phyloP scores from a whole-genome alignment of 2,329 filamentous ascomycete species.

The Chalaropsis thielavioides region DNA sequence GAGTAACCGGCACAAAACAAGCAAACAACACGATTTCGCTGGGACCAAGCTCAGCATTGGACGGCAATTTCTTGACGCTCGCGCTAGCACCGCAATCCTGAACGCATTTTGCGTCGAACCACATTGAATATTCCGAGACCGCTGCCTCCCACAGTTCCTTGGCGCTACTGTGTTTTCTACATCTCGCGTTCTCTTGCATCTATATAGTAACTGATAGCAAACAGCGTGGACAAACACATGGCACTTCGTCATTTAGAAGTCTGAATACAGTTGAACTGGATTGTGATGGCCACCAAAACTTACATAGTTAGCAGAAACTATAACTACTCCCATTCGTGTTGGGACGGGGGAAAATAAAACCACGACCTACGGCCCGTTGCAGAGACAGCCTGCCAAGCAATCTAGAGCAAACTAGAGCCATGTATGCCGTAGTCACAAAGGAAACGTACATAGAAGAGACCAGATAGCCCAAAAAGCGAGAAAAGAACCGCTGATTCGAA shows the following conservation, averaged over 20 bases:
- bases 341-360: not conserved
- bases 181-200: not conserved
- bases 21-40: not conserved
- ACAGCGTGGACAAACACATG: not conserved
- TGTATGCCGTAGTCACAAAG: not conserved
- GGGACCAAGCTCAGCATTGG: not conserved
- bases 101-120: not conserved
- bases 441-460: not conserved
- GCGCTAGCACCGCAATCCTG: not conserved
- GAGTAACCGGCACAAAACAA: not conserved
- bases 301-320: not conserved
- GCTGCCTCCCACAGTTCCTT: not conserved
- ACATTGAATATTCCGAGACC: not conserved
- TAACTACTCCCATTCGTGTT: not conserved
- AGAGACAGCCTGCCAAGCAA: constrained; percentile 2
- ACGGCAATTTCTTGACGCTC: not conserved
- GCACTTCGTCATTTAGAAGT: not conserved
- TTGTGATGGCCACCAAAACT: not conserved
- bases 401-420: too few species aligned
- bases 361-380: not conserved
- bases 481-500: not conserved
- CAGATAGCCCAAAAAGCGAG: not conserved
- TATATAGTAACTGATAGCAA: not conserved
- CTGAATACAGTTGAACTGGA: not conserved
- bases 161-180: not conserved